Evolutionary conservation across 257 asterid species (phyloP).

Genomic region (Cinchona pubescens): DNA sequence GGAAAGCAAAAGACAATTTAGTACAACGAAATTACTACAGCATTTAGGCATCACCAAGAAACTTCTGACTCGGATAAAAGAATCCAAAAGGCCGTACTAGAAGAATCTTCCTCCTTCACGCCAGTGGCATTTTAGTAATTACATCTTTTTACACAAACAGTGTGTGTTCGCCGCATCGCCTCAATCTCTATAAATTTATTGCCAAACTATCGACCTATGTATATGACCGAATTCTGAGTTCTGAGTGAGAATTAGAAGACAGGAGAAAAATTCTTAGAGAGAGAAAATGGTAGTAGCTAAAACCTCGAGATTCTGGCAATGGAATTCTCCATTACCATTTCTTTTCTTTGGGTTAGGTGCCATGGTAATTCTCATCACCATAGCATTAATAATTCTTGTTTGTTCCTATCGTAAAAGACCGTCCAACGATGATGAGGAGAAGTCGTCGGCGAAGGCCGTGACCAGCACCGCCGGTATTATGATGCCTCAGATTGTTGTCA

Average conservation of each 20-base stretch:
- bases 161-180: neutral
- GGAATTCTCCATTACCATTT: slow-evolving; percentile 79
- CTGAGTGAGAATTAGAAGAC: neutral
- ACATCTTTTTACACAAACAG: neutral
- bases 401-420: slow-evolving; percentile 38
- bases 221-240: neutral
- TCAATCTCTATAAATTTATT: slow-evolving; percentile 7
- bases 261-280: neutral
- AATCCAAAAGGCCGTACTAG: neutral
- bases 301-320: slow-evolving; percentile 41
- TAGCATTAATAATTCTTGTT: slow-evolving; percentile 51
- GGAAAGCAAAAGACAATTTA: neutral
- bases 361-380: slow-evolving; percentile 37
- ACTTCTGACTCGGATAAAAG: neutral
- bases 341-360: slow-evolving; percentile 51
- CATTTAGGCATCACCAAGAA: neutral
- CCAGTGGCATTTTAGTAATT: slow-evolving; percentile 5
- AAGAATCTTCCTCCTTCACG: neutral
- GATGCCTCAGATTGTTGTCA: slow-evolving; percentile 57
- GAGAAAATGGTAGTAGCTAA: slow-evolving; percentile 24
- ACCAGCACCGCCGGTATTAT: slow-evolving; percentile 11
- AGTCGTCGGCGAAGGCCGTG: slow-evolving; percentile 26
- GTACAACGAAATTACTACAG: neutral
- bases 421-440: slow-evolving; percentile 19
- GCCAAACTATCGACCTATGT: neutral